Base-by-base conservation (phyloP, 768 basidiomycete species). In the Pulveroboletus sp. region DNA sequence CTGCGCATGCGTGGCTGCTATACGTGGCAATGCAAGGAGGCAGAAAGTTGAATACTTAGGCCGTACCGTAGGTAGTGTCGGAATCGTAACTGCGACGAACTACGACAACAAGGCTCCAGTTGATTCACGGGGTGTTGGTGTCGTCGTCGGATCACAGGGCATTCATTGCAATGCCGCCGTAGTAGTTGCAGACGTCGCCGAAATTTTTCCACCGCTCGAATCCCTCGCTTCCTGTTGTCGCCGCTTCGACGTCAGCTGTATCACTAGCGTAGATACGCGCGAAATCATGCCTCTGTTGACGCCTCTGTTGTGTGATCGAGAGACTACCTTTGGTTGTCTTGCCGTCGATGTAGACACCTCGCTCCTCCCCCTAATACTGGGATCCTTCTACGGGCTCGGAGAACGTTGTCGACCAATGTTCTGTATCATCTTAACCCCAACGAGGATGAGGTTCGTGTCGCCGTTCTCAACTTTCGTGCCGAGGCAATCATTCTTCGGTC, bases 211-310 rank as follows among this genome's bases (percentile, higher is more conserved):
- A 98, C 70, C 86, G 95, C 71, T 92, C 43, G 93, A 98, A 72
- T 90, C 88, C 12, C 76, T 98, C 32, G 81, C 89, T 42, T 79
- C 86, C 34, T 98, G 94, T 94, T 98, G 94, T 71, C 76, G 82
- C 47, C 86, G 93, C 23, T 75, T 93, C 63, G 79, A 82, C 56
- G 78, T 98, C 12, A n/a, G n/a, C n/a, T n/a, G 88, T 45, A 87
- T 98, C 60, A 94, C 94, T 5, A 94, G 94, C 24, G 93, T 98
- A 55, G 96, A 98, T 65, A 99, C 96, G 24, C 91, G 95, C 47
- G 96, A 96, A 16, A 89, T 99, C 64, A 99, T 96, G 12, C n/a
- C n/a, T n/a, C n/a, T n/a, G n/a, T n/a, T n/a, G n/a, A n/a, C n/a
- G n/a, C 79, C 80, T 22, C 77, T 99, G 5, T 78, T 99, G 41